Evolutionary conservation across 805 yeast genomes (phyloP), one percentile per base, ranked within the genome.

Genomic region (Candida alai): DNA sequence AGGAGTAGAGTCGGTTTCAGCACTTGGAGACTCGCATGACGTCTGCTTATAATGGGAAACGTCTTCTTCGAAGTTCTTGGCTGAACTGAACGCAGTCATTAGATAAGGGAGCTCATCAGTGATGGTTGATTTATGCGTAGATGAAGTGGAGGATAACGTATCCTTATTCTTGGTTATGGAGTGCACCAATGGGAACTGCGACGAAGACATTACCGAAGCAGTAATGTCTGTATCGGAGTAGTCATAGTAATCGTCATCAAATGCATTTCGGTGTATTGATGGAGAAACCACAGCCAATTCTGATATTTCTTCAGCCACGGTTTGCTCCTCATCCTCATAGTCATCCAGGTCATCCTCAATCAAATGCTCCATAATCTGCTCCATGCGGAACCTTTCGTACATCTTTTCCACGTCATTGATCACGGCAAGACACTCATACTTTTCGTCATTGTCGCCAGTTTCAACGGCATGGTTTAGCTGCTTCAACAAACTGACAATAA

Each of bases 341-440:
- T 30, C 26, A 5, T 24, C 30, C 23, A 19, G 14, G 12, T 24
- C 19, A 15, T 32, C 22, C 15, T 40, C 39, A n/a, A 38, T 31
- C 19, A 26, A 26, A 14, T 41, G 39, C 25, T 52, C 48, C 28
- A 47, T 52, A 6, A 54, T 49, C 26, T 48, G 52, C 32, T 66
- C 70, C 24, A 62, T 42, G 40, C 62, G 65, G 45, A 54, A 65
- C 0, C 76, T 70, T 29, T 78, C 80, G 52, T 78, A 81, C 87
- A 82, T 82, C 44, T 77, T 72, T 48, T 81, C 88, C 57, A 82
- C 79, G 44, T 81, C 88, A 39, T 70, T 69, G 19, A 82, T 76
- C 19, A 80, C 79, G 0, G 77, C 76, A 35, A 81, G 63, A 44
- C 86, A 80, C 49, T 82, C 87, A 58, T 76, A 71, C 36, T 78